phyloP scores from a whole-genome alignment of 352 stramenopile species.

The Elongisporangium prolatum region DNA sequence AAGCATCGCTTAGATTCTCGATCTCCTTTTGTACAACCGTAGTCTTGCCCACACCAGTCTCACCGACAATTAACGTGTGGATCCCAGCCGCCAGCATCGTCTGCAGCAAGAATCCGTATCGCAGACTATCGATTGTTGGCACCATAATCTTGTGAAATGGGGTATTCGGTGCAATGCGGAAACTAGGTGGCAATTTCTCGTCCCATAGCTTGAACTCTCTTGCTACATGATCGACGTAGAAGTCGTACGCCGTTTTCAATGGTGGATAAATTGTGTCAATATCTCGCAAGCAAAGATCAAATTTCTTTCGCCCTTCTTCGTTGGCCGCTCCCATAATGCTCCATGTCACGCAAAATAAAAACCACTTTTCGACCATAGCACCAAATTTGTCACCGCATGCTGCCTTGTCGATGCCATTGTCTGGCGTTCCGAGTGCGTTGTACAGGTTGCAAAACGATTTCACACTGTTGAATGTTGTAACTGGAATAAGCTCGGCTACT shows the following conservation, averaged over 20 bases:
- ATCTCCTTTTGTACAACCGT: slow-evolving; percentile 81
- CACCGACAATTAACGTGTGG: slow-evolving; percentile 84
- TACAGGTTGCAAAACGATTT: slow-evolving; percentile 87
- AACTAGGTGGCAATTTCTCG: slow-evolving; percentile 73
- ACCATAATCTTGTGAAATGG: slow-evolving; percentile 88
- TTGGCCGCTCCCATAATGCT: slow-evolving; percentile 83
- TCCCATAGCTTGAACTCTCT: slow-evolving; percentile 84
- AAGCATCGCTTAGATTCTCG: slow-evolving; percentile 74
- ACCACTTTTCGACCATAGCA: slow-evolving; percentile 74
- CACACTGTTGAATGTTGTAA: slow-evolving; percentile 79
- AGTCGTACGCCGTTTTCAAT: slow-evolving; percentile 92
- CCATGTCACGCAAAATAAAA: slow-evolving; percentile 85
- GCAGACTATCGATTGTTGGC: slow-evolving; percentile 79
- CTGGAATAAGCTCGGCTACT: slow-evolving; percentile 69
- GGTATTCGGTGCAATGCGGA: slow-evolving; percentile 62
- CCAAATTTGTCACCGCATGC: slow-evolving; percentile 64
- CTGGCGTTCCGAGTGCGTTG: slow-evolving; percentile 59
- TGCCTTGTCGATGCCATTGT: slow-evolving; percentile 68
- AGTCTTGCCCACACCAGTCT: slow-evolving; percentile 89
- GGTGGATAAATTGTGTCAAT: slow-evolving; percentile 91
- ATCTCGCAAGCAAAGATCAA: slow-evolving; percentile 87
- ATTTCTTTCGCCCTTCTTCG: slow-evolving; percentile 79
- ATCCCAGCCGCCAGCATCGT: slow-evolving; percentile 71
- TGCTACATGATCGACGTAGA: slow-evolving; percentile 81
- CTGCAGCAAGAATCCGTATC: slow-evolving; percentile 79